These are phyloP conservation scores for Pythium guiyangense DNA, from an alignment of 352 stramenopile genomes.

Conservation along the genomic window DNA sequence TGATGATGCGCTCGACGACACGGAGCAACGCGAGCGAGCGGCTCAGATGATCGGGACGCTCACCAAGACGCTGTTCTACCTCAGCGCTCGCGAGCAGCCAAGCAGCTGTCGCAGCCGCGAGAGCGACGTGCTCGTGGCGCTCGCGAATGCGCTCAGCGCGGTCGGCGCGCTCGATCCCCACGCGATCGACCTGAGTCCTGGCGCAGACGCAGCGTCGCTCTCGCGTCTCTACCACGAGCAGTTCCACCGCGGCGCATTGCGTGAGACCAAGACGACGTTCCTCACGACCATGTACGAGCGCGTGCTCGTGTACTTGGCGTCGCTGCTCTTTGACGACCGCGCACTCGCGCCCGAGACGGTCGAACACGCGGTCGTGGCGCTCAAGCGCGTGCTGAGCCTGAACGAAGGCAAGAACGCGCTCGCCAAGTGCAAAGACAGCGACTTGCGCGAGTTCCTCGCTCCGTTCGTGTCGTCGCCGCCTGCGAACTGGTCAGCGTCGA, in stretches of 20 bases:
- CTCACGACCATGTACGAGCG: conserved; percentile 51
- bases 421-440: conserved; percentile 42
- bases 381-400: conserved; percentile 46
- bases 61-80: conserved; percentile 45
- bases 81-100: conserved; percentile 22
- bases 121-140: conserved; percentile 15
- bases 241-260: conserved; percentile 52
- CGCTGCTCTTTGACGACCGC: conserved; percentile 57
- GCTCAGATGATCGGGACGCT: conserved; percentile 30
- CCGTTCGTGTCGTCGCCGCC: conserved; percentile 40
- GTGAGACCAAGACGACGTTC: conserved; percentile 47
- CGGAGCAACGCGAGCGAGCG: neutral
- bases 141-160: conserved; percentile 64
- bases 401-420: conserved; percentile 31
- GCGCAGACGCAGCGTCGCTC: conserved; percentile 38
- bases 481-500: conserved; percentile 51
- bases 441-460: conserved; percentile 60
- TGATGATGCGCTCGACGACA: conserved; percentile 8
- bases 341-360: conserved; percentile 29
- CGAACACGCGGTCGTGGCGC: conserved; percentile 31
- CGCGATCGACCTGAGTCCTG: conserved; percentile 59
- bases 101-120: neutral
- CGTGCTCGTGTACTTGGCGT: conserved; percentile 52
- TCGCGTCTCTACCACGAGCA: conserved; percentile 46
- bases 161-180: conserved; percentile 53